Conservation (phyloP, 1,284 basidiomycete species). For the Microbotryum intermedium region DNA sequence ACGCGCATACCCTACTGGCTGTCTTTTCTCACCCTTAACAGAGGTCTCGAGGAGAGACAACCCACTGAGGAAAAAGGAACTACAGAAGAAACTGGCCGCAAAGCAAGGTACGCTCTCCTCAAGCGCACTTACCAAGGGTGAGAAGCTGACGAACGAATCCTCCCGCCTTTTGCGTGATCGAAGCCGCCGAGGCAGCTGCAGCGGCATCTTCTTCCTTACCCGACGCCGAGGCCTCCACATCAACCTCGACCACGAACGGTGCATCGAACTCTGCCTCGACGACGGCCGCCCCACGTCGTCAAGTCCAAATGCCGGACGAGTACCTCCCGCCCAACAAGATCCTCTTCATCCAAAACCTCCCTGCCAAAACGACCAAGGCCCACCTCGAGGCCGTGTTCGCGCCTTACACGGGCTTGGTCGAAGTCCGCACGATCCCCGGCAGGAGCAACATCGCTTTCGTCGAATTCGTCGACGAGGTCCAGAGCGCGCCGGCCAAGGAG, state of each 20-base stretch:
- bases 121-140: background rate
- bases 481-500: slow-evolving; percentile 82
- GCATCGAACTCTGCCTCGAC: slow-evolving; percentile 5
- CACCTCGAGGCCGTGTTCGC: slow-evolving; percentile 79
- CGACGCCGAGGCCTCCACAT: background rate
- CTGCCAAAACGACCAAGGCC: slow-evolving; percentile 75
- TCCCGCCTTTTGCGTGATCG: background rate
- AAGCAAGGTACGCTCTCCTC: slow-evolving; percentile 21
- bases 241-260: background rate
- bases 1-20: too few relatives aligned
- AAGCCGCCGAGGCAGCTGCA: slow-evolving; percentile 58
- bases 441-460: slow-evolving; percentile 95
- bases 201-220: background rate
- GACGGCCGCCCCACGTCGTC: slow-evolving; percentile 18
- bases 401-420: slow-evolving; percentile 65
- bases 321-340: slow-evolving; percentile 99
- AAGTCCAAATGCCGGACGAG: slow-evolving; percentile 96
- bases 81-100: slow-evolving; percentile 65
- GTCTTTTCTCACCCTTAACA: slow-evolving; percentile 39
- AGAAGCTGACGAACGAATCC: background rate
- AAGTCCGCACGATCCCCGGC: slow-evolving; percentile 92
- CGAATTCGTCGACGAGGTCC: slow-evolving; percentile 82
- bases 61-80: slow-evolving; percentile 72
- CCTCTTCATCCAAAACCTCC: slow-evolving; percentile 92
- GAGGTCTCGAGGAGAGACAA: slow-evolving; percentile 74